A percentile compares a stretch with the other conserved stretches of the same genome.
Conservation (phyloP, 805 yeast genomes). For the Sungouiella blattae region DNA sequence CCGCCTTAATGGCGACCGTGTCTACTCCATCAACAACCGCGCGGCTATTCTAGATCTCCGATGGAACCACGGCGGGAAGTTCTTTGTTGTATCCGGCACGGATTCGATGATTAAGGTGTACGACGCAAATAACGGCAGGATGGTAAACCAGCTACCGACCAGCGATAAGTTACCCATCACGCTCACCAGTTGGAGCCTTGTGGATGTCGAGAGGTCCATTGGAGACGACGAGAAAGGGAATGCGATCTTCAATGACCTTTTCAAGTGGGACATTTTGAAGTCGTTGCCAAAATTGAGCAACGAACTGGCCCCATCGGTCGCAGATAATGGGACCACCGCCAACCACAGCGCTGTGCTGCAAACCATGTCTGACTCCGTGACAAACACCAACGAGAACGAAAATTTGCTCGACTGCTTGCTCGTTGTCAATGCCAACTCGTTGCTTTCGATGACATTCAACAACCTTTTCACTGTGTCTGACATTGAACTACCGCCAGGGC, state of each 20-base stretch:
- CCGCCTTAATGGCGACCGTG: conserved; percentile 50
- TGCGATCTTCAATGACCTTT: conserved; percentile 15
- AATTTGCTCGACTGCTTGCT: conserved; percentile 22
- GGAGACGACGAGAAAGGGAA: conserved; percentile 2
- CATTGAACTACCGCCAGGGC: conserved; percentile 18
- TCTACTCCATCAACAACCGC: conserved; percentile 44
- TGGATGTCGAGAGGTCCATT: conserved; percentile 4
- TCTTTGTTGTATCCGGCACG: conserved; percentile 42
- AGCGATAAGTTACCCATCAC: conserved; percentile 13
- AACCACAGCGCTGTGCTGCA: conserved; percentile 3
- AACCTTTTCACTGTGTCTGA: conserved; percentile 26
- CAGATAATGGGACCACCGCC: background rate
- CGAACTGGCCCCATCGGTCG: conserved; percentile 4
- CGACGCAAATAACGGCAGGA: conserved; percentile 45
- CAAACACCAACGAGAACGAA: conserved; percentile 9
- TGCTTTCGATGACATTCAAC: conserved; percentile 29
- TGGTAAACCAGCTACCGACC: conserved; percentile 24
- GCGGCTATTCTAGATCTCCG: conserved; percentile 28
- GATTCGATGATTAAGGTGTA: conserved; percentile 43
- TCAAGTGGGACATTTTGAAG: conserved; percentile 24
- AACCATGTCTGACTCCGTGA: conserved; percentile 7
- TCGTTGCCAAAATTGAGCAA: conserved; percentile 34
- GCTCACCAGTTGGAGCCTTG: conserved; percentile 15
- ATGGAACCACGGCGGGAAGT: conserved; percentile 36
- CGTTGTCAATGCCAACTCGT: conserved; percentile 18